Percentiles rank a stretch among this genome's conserved stretches.
phyloP scores from a whole-genome alignment of 495 filamentous ascomycete species.

The Articulospora tetracladia region DNA sequence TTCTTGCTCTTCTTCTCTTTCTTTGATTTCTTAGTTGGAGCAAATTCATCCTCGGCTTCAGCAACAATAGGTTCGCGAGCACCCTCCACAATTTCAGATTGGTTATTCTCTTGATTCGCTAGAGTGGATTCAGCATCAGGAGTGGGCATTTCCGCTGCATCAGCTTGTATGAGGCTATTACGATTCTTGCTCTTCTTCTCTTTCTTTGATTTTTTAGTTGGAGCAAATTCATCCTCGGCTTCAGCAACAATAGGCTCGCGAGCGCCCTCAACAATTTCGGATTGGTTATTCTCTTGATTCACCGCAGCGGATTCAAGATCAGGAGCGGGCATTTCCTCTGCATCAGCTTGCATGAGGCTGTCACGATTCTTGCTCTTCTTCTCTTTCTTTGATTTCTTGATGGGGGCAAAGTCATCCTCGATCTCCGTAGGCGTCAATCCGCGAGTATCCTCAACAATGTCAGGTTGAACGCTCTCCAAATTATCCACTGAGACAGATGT shows the following conservation, averaged over 20 bases:
- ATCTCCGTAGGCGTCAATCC: slow-evolving; percentile 39
- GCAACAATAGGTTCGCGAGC: slow-evolving; percentile 34
- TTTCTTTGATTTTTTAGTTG: slow-evolving; percentile 39
- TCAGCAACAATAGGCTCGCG: neutral
- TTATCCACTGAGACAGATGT: neutral
- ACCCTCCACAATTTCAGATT: neutral
- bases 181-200: slow-evolving; percentile 35
- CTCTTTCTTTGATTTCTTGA: slow-evolving; percentile 42
- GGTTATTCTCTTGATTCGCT: neutral
- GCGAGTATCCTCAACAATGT: slow-evolving; percentile 7
- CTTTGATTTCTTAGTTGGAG: slow-evolving; percentile 33
- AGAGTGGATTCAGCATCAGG: neutral
- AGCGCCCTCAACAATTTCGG: neutral
- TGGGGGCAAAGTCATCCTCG: slow-evolving; percentile 24
- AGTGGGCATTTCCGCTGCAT: neutral
- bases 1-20: slow-evolving; percentile 39
- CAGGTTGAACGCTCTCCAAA: neutral
- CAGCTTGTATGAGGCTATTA: slow-evolving; percentile 7
- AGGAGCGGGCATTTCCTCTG: neutral
- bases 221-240: slow-evolving; percentile 22
- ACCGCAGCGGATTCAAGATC: slow-evolving; percentile 26
- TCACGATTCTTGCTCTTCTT: slow-evolving; percentile 29
- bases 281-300: neutral
- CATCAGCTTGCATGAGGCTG: neutral
- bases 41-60: slow-evolving; percentile 32